Conservation (phyloP, 768 basidiomycete species). For the Mycena indigotica region DNA sequence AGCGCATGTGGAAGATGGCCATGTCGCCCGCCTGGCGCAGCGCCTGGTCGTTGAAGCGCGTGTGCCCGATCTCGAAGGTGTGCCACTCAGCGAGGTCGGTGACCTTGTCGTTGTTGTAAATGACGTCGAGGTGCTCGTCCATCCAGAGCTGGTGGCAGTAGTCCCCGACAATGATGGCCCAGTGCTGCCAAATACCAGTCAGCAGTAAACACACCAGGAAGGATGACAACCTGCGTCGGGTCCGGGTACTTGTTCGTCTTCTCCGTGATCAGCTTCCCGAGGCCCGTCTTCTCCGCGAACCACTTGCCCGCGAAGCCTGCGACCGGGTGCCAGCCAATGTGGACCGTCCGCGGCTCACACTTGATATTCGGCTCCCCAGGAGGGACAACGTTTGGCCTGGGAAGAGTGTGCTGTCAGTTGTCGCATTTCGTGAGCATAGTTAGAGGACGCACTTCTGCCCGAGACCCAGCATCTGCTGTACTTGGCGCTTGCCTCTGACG, state of each 20-base stretch:
- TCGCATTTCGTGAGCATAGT: not conserved
- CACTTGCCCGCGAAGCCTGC: slow-evolving; percentile 18
- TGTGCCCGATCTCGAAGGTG: slow-evolving; percentile 15
- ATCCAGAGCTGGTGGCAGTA: slow-evolving; percentile 18
- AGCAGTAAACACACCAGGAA: no score
- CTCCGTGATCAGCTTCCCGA: slow-evolving; percentile 10
- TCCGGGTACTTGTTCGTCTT: slow-evolving; percentile 11
- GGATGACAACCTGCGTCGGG: no score
- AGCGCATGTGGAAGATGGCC: slow-evolving; percentile 13
- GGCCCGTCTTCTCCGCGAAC: slow-evolving; percentile 20
- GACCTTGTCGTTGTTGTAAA: slow-evolving; percentile 17
- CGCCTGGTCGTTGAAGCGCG: slow-evolving; percentile 19
- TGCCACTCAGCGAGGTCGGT: slow-evolving; percentile 13
- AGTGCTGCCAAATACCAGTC: no score
- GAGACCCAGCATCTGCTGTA: slow-evolving; percentile 16
- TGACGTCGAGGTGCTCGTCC: slow-evolving; percentile 13
- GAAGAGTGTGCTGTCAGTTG: not conserved
- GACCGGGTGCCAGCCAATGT: slow-evolving; percentile 17
- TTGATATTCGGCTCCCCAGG: slow-evolving; percentile 3
- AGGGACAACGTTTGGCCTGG: slow-evolving; percentile 11
- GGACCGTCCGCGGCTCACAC: slow-evolving; percentile 6
- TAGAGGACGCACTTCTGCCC: not conserved
- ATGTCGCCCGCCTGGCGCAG: slow-evolving; percentile 17
- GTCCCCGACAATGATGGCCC: slow-evolving; percentile 16
- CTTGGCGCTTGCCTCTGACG: slow-evolving; percentile 10